phyloP scores from a whole-genome alignment of 768 basidiomycete species.

The Strobilomyces echinocephalus region DNA sequence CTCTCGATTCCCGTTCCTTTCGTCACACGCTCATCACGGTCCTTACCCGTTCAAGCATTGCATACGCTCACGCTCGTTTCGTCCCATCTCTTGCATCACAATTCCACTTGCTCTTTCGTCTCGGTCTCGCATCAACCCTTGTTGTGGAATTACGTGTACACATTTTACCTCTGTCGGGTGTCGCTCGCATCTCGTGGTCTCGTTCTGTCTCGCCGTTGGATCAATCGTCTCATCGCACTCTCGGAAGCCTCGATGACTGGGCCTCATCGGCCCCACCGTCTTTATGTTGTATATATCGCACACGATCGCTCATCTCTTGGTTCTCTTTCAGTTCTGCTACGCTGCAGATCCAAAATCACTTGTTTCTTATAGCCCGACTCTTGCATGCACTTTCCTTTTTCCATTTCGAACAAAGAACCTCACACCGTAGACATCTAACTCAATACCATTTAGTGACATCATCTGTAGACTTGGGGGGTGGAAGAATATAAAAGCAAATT shows the following conservation, averaged over 20 bases:
- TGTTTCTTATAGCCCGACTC: constrained; percentile 5
- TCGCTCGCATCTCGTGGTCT: constrained; percentile 10
- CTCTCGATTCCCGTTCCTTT: background rate
- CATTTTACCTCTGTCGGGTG: constrained; percentile 16
- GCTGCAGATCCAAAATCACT: background rate
- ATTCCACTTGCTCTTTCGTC: constrained; percentile 10
- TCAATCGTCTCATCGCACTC: background rate
- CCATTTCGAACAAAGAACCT: constrained; percentile 6
- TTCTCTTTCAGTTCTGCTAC: background rate
- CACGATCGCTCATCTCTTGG: background rate
- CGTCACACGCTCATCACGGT: constrained; percentile 6
- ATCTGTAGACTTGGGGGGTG: constrained; percentile 21
- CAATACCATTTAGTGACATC: constrained; percentile 20
- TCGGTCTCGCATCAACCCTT: constrained; percentile 17
- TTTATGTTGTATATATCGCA: constrained; percentile 23
- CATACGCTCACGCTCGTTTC: constrained; percentile 10
- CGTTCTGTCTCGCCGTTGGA: constrained; percentile 3
- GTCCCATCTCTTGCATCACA: constrained; percentile 2
- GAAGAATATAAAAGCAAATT: constrained; percentile 13
- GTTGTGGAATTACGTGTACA: constrained; percentile 35
- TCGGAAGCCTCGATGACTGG: background rate
- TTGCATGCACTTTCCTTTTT: background rate
- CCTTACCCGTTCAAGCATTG: constrained; percentile 13
- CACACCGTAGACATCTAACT: constrained; percentile 15
- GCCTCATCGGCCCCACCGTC: background rate